These are phyloP conservation scores for Trichoderma sp. DNA, from an alignment of 2,329 filamentous ascomycete genomes.

Conservation along the genomic window DNA sequence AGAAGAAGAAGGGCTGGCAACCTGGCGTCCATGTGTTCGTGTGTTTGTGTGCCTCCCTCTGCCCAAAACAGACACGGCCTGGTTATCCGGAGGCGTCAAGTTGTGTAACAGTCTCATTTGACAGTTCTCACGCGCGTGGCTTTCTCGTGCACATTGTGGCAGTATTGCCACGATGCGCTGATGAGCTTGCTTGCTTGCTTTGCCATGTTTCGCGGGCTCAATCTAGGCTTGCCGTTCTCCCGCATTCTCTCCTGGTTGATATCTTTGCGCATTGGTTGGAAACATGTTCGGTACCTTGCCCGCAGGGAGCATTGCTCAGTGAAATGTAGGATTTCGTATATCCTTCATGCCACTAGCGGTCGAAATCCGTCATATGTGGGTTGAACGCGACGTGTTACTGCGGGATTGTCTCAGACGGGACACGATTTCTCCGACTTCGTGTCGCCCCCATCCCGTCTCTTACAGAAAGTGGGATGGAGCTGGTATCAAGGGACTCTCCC, in stretches of 20 bases:
- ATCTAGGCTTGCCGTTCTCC: background rate
- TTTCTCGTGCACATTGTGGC: background rate
- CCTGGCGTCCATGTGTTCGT: background rate
- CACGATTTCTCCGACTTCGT: background rate
- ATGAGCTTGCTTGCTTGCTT: background rate
- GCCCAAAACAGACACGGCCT: background rate
- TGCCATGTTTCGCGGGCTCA: background rate
- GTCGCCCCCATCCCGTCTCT: background rate
- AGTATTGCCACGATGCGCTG: background rate
- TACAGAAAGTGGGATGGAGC: background rate
- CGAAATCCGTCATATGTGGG: background rate
- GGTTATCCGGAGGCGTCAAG: background rate
- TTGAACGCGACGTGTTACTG: background rate
- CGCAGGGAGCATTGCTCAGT: background rate
- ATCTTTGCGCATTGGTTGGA: background rate
- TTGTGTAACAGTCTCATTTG: background rate
- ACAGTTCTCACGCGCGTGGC: background rate
- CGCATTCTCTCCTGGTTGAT: background rate
- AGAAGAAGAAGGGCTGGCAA: background rate
- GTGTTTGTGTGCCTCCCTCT: too few relatives aligned
- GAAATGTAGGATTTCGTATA: background rate
- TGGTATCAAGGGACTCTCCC: background rate
- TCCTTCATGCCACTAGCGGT: background rate
- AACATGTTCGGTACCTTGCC: background rate
- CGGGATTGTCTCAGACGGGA: background rate